These are phyloP conservation scores for Verticillium longisporum DNA, from an alignment of 2,329 filamentous ascomycete genomes.

Conservation along the genomic window DNA sequence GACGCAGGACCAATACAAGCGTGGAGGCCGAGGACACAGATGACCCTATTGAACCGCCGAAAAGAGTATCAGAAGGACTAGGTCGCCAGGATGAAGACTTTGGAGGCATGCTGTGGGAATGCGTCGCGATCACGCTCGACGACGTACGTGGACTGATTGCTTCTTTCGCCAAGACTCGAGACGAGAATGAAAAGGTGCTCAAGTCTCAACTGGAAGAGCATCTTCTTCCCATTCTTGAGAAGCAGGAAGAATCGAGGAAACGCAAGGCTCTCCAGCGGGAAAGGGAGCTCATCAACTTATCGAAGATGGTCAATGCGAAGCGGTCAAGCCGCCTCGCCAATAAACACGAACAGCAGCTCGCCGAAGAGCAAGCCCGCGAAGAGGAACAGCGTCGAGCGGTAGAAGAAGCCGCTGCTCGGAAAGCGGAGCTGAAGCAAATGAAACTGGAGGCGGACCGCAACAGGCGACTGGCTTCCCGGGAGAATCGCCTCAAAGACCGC, in stretches of 20 bases:
- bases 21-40: constrained; percentile 29
- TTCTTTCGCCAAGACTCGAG: constrained; percentile 66
- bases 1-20: constrained; percentile 51
- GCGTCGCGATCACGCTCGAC: constrained; percentile 71
- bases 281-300: constrained; percentile 72
- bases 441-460: constrained; percentile 68
- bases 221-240: constrained; percentile 77
- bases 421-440: constrained; percentile 54
- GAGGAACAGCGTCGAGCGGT: constrained; percentile 57
- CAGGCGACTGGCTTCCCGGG: constrained; percentile 73
- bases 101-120: constrained; percentile 82
- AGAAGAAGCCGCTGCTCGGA: constrained; percentile 60
- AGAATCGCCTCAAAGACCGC: constrained; percentile 78
- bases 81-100: constrained; percentile 52
- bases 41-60: constrained; percentile 7
- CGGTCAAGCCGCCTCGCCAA: constrained; percentile 82
- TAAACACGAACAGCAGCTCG: constrained; percentile 70
- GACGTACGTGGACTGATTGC: constrained; percentile 70
- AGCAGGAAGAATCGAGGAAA: constrained; percentile 68
- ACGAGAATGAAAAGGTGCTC: constrained; percentile 78
- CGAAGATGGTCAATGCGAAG: constrained; percentile 90
- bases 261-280: constrained; percentile 61
- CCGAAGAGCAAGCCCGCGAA: constrained; percentile 64
- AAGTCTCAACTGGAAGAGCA: constrained; percentile 66
- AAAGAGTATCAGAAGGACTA: not conserved